These are phyloP conservation scores for Ogataea siamensis DNA, from an alignment of 805 yeast genomes.

Conservation along the genomic window DNA sequence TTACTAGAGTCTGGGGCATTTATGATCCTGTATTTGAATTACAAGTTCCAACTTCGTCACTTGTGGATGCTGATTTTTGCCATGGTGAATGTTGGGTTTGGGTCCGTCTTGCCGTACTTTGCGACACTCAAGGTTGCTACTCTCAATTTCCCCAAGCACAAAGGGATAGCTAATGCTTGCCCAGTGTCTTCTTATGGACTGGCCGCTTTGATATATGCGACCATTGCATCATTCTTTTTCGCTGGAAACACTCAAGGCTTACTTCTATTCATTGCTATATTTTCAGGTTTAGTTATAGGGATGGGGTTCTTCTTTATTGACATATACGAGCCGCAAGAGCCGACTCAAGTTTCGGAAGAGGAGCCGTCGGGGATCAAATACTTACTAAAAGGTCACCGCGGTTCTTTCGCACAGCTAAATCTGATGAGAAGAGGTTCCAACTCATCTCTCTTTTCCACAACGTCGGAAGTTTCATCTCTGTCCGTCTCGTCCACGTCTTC, in stretches of 20 bases:
- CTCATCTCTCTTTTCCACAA: constrained; percentile 32
- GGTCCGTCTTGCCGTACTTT: constrained; percentile 59
- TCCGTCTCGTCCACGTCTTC: constrained; percentile 25
- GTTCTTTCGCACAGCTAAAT: constrained; percentile 36
- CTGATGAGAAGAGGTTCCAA: constrained; percentile 26
- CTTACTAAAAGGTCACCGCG: constrained; percentile 34
- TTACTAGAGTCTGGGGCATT: constrained; percentile 54
- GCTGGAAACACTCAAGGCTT: constrained; percentile 52
- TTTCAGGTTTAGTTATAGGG: constrained; percentile 48
- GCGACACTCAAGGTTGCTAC: constrained; percentile 58
- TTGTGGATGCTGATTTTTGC: constrained; percentile 46
- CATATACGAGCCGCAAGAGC: constrained; percentile 32
- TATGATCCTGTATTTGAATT: constrained; percentile 47
- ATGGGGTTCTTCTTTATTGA: constrained; percentile 45
- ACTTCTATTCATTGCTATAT: constrained; percentile 51
- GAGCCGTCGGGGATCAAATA: constrained; percentile 26
- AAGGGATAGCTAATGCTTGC: constrained; percentile 68
- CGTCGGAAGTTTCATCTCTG: constrained; percentile 28
- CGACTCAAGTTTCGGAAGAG: constrained; percentile 22
- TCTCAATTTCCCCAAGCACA: constrained; percentile 65
- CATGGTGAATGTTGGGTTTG: constrained; percentile 57
- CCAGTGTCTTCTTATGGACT: constrained; percentile 71
- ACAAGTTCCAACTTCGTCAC: constrained; percentile 38
- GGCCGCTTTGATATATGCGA: constrained; percentile 64
- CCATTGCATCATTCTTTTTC: constrained; percentile 53